Conservation (phyloP, 2,329 filamentous ascomycete genomes). For the Colletotrichum destructivum region DNA sequence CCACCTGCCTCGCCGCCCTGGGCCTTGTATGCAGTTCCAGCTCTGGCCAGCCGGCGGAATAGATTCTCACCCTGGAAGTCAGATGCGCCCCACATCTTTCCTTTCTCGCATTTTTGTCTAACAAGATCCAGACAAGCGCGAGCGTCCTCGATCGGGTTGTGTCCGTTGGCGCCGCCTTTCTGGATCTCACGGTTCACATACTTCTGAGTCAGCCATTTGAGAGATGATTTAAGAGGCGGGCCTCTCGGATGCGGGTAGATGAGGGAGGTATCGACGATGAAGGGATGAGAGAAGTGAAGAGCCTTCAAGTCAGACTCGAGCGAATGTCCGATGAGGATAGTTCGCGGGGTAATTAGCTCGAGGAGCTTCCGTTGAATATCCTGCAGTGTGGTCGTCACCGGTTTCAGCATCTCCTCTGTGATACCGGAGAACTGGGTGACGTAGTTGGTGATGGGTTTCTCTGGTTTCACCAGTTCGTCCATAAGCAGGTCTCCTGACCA, state of each 20-base stretch:
- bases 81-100: conserved; percentile 85
- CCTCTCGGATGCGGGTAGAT: conserved; percentile 93
- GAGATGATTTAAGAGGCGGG: conserved; percentile 87
- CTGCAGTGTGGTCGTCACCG: conserved; percentile 84
- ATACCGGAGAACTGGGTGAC: conserved; percentile 94
- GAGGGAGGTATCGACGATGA: conserved; percentile 92
- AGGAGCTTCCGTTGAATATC: conserved; percentile 88
- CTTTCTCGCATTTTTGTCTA: conserved; percentile 96
- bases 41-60: conserved; percentile 83
- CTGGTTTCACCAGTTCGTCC: conserved; percentile 93
- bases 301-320: conserved; percentile 88
- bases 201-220: conserved; percentile 91
- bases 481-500: conserved; percentile 89
- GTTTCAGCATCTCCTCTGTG: conserved; percentile 85
- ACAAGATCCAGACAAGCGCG: conserved; percentile 92
- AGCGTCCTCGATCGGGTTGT: conserved; percentile 95
- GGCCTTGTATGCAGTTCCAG: conserved; percentile 73
- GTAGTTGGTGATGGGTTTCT: conserved; percentile 91
- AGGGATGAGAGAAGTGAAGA: conserved; percentile 89
- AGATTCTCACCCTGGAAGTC: conserved; percentile 88
- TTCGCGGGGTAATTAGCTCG: conserved; percentile 77
- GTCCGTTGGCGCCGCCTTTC: conserved; percentile 80
- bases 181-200: conserved; percentile 92
- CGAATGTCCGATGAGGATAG: conserved; percentile 85
- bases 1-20: conserved; percentile 72